Conservation (phyloP, 1,284 basidiomycete species). For the Neotropicomus parvogracilis region DNA sequence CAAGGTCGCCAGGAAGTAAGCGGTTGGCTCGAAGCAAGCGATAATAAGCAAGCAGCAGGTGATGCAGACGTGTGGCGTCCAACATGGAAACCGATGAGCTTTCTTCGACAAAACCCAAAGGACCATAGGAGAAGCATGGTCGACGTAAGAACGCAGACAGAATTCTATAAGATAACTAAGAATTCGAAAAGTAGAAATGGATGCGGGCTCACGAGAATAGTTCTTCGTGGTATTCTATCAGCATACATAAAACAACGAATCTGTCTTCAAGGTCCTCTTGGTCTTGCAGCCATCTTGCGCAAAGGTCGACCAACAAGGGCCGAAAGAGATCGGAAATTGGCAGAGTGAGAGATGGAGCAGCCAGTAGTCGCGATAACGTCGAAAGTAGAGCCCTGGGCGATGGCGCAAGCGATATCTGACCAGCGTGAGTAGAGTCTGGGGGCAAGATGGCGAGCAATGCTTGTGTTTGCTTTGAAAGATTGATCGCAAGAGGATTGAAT, state of each 20-base stretch:
- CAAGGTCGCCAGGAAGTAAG: conserved; percentile 54
- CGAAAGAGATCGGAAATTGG: conserved; percentile 56
- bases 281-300: conserved; percentile 63
- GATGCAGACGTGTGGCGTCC: conserved; percentile 52
- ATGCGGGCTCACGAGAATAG: conserved; percentile 63
- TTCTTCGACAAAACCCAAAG: conserved; percentile 44
- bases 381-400: conserved; percentile 40
- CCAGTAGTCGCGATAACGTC: conserved; percentile 49
- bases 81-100: conserved; percentile 32
- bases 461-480: conserved; percentile 49
- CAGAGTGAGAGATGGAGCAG: conserved; percentile 51
- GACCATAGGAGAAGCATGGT: conserved; percentile 50
- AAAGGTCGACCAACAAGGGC: conserved; percentile 68
- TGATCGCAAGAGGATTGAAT: conserved; percentile 46
- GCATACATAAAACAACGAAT: conserved; percentile 56
- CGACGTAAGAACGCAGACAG: conserved; percentile 47
- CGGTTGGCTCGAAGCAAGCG: conserved; percentile 75
- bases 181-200: conserved; percentile 3
- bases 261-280: conserved; percentile 47
- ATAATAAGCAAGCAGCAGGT: conserved; percentile 74
- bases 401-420: conserved; percentile 35
- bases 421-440: conserved; percentile 34
- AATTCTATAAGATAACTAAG: conserved; percentile 38
- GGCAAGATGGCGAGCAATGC: conserved; percentile 43
- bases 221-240: conserved; percentile 69